Evolutionary conservation across 2,329 filamentous ascomycete genomes (phyloP).

Genomic region (Aschersonia sp.): DNA sequence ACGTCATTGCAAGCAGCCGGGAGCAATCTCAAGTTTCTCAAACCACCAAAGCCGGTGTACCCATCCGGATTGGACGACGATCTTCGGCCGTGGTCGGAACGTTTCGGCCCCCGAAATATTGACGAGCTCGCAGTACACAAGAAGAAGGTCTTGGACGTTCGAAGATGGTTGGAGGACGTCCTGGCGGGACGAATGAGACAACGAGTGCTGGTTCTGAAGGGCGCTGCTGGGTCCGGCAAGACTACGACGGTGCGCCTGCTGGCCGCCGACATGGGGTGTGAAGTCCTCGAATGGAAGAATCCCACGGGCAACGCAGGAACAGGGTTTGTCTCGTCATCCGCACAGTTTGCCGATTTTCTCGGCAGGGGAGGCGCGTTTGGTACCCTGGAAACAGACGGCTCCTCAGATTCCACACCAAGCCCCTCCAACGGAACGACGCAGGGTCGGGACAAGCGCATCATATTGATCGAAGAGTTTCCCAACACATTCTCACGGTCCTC

Average conservation of each 20-base stretch:
- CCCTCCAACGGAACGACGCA: slow-evolving; percentile 7
- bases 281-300: slow-evolving; percentile 84
- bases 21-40: slow-evolving; percentile 38
- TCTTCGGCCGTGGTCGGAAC: slow-evolving; percentile 71
- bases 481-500: slow-evolving; percentile 58
- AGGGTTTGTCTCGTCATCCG: slow-evolving; percentile 53
- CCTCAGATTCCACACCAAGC: slow-evolving; percentile 13
- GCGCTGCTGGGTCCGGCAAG: slow-evolving; percentile 82
- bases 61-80: slow-evolving; percentile 31
- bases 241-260: slow-evolving; percentile 74
- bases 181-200: slow-evolving; percentile 50
- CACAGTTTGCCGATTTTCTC: slow-evolving; percentile 87
- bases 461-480: slow-evolving; percentile 71
- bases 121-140: slow-evolving; percentile 90
- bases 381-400: slow-evolving; percentile 39
- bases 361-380: slow-evolving; percentile 68
- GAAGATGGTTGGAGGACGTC: slow-evolving; percentile 66
- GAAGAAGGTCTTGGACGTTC: slow-evolving; percentile 79
- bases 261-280: slow-evolving; percentile 59
- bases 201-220: slow-evolving; percentile 72
- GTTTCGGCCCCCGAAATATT: slow-evolving; percentile 59
- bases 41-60: slow-evolving; percentile 20
- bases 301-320: slow-evolving; percentile 47
- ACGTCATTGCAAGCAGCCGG: slow-evolving; percentile 10
- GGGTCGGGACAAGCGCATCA: slow-evolving; percentile 32